Evolutionary conservation across 2,329 filamentous ascomycete species (phyloP).

Genomic region (Allantophomopsis lycopodina): DNA sequence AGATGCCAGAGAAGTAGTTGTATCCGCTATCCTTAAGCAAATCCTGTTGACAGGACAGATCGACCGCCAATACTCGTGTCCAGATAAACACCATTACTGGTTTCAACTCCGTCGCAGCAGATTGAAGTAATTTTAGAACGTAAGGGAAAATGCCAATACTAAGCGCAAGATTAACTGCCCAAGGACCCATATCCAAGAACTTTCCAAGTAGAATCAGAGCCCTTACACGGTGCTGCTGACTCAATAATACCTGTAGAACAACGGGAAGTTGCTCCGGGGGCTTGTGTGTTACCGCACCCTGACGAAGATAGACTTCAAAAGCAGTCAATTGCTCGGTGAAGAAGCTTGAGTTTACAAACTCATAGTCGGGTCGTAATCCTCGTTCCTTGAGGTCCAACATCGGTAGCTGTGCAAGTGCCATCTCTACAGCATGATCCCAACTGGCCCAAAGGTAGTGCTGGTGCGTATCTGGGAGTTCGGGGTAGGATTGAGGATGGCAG

Average conservation of each 20-base stretch:
- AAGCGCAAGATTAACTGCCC: constrained; percentile 95
- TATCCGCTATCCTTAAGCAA: constrained; percentile 95
- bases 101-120: constrained; percentile 85
- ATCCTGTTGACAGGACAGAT: constrained; percentile 85
- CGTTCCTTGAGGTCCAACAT: constrained; percentile 68
- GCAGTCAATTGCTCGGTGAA: constrained; percentile 95
- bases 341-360: constrained; percentile 89
- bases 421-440: constrained; percentile 94
- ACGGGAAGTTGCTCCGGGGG: constrained; percentile 92
- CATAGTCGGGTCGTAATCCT: constrained; percentile 52
- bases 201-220: constrained; percentile 85
- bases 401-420: constrained; percentile 81
- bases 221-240: constrained; percentile 84
- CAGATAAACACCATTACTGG: constrained; percentile 99
- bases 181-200: constrained; percentile 89
- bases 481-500: constrained; percentile 86
- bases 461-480: constrained; percentile 84
- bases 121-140: constrained; percentile 92
- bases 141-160: constrained; percentile 99
- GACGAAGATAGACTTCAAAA: constrained; percentile 86
- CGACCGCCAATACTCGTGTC: constrained; percentile 89
- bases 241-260: constrained; percentile 87
- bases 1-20: constrained; percentile 87
- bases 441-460: constrained; percentile 93
- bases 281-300: constrained; percentile 71